These are phyloP conservation scores for Thymus quinquecostatus DNA, from an alignment of 257 asterid species.

Conservation along the genomic window DNA sequence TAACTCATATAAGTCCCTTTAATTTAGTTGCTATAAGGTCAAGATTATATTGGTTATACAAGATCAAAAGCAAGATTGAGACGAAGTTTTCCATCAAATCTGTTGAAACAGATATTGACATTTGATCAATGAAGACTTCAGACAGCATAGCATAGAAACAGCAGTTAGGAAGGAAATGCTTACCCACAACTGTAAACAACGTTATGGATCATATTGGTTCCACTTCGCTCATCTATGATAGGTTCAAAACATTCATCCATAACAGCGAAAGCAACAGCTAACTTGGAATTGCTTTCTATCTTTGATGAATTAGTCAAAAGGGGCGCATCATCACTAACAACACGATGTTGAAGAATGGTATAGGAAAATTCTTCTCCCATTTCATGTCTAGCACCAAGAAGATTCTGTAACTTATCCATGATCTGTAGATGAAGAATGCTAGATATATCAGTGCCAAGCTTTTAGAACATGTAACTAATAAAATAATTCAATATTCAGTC, in stretches of 20 bases:
- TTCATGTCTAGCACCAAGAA: slow-evolving; percentile 75
- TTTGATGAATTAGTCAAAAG: slow-evolving; percentile 38
- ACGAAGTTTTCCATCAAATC: neutral
- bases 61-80: slow-evolving; percentile 13
- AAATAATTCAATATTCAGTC: neutral
- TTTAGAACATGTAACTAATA: slow-evolving; percentile 10
- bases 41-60: slow-evolving; percentile 22
- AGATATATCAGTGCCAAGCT: slow-evolving; percentile 33
- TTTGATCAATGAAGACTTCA: slow-evolving; percentile 4
- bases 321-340: slow-evolving; percentile 44
- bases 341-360: slow-evolving; percentile 65
- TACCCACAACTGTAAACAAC: slow-evolving; percentile 73
- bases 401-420: slow-evolving; percentile 61
- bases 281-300: slow-evolving; percentile 60
- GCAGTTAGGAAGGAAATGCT: slow-evolving; percentile 32
- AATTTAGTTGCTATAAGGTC: slow-evolving; percentile 15
- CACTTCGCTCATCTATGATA: slow-evolving; percentile 65
- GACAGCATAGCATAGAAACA: slow-evolving; percentile 18
- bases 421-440: slow-evolving; percentile 53
- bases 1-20: neutral
- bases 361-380: slow-evolving; percentile 77
- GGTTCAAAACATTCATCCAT: slow-evolving; percentile 74
- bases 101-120: slow-evolving; percentile 13
- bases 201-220: slow-evolving; percentile 59
- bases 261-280: slow-evolving; percentile 63